Percentiles rank a stretch among this genome's conserved stretches.
phyloP scores from a whole-genome alignment of 2,329 filamentous ascomycete species.

The Chaetomium sp. region DNA sequence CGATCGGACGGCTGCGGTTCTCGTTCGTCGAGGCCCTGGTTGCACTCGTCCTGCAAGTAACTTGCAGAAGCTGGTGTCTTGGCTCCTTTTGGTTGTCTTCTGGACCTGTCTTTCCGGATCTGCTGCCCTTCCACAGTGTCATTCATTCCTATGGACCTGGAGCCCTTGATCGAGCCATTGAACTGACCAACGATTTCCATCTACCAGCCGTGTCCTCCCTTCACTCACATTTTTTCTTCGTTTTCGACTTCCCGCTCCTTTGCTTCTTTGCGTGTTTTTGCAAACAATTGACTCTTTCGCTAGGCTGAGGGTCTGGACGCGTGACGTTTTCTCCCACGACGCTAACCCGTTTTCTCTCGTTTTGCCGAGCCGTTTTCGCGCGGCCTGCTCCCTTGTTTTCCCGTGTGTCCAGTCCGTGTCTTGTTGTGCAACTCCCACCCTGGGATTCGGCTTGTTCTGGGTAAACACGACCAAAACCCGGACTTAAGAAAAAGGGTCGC shows the following conservation, averaged over 20 bases:
- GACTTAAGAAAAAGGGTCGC: background rate
- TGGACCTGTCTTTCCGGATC: too few species aligned
- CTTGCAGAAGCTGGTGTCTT: background rate
- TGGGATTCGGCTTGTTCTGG: background rate
- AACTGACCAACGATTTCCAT: background rate
- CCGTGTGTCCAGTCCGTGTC: too few species aligned
- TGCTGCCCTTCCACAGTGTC: too few species aligned
- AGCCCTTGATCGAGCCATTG: background rate
- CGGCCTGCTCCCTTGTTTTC: too few species aligned
- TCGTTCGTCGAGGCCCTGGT: too few species aligned
- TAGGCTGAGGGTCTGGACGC: background rate
- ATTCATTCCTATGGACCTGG: too few species aligned
- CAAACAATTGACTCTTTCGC: conserved; percentile 1
- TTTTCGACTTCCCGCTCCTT: background rate
- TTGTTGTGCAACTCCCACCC: too few species aligned
- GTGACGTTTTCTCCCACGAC: conserved; percentile 3
- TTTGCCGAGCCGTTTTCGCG: background rate
- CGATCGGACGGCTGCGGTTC: conserved; percentile 7
- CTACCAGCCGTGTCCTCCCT: background rate
- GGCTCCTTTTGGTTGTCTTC: background rate
- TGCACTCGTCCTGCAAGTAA: too few species aligned
- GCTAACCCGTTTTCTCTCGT: conserved; percentile 5
- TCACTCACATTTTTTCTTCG: background rate
- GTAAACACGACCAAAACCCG: conserved; percentile 8
- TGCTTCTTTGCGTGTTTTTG: conserved; percentile 9